A percentile compares a stretch with the other conserved stretches of the same genome.
phyloP scores from a whole-genome alignment of 306 rosid species.

The Cercis canadensis region DNA sequence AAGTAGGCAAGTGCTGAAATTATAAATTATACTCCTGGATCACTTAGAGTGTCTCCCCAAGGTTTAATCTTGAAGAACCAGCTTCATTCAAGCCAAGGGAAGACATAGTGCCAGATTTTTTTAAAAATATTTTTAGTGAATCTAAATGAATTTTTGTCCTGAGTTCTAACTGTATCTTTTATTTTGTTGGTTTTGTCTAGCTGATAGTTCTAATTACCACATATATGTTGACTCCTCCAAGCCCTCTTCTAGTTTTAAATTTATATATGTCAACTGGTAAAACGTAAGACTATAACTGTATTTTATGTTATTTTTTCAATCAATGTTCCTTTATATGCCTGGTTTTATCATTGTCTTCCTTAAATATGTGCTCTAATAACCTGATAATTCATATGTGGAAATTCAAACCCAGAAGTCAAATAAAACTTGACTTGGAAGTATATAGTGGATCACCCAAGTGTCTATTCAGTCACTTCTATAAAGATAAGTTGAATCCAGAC shows the following conservation, averaged over 20 bases:
- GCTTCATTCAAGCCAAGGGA: not conserved
- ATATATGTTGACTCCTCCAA: not conserved
- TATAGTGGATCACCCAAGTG: conserved; percentile 57
- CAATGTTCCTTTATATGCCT: conserved; percentile 11
- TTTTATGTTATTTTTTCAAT: not conserved
- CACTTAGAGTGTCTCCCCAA: too few species aligned
- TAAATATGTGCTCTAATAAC: conserved; percentile 1
- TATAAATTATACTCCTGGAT: too few species aligned
- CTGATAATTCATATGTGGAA: conserved; percentile 27
- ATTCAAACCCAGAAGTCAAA: conserved; percentile 24
- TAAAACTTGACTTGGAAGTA: conserved; percentile 37
- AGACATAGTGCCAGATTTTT: not conserved
- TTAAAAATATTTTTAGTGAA: not conserved
- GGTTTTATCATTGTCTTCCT: not conserved
- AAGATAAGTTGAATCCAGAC: conserved; percentile 45
- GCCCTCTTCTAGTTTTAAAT: not conserved
- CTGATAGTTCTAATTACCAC: too few species aligned
- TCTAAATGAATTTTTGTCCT: not conserved
- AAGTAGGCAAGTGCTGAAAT: too few species aligned
- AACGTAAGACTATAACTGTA: not conserved
- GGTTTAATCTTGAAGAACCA: not conserved
- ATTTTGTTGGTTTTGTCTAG: not conserved
- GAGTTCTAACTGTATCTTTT: not conserved
- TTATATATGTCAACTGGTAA: not conserved
- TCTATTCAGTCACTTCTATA: conserved; percentile 59